These are phyloP conservation scores for Colletotrichum melonis DNA, from an alignment of 2,329 filamentous ascomycete species.

Conservation along the genomic window DNA sequence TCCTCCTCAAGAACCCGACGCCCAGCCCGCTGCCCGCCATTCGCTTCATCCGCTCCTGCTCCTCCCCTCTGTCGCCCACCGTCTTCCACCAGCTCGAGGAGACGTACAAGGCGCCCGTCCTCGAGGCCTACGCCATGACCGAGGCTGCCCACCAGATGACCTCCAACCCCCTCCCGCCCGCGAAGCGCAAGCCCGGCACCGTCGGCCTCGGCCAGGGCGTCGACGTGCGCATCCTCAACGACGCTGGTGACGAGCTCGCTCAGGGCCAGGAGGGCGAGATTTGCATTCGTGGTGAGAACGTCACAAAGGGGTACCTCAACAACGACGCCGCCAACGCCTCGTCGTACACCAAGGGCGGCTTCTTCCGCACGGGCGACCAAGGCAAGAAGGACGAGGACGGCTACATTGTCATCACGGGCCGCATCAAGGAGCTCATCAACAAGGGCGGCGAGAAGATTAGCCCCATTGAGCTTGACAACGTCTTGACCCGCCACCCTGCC, in stretches of 20 bases:
- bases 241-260: constrained; percentile 73
- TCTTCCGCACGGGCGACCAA: constrained; percentile 90
- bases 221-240: constrained; percentile 81
- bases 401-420: constrained; percentile 87
- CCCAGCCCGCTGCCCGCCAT: constrained; percentile 78
- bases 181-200: constrained; percentile 81
- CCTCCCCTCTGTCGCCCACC: constrained; percentile 84
- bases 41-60: constrained; percentile 89
- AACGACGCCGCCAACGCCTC: constrained; percentile 80
- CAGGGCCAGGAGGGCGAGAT: constrained; percentile 83
- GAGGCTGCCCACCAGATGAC: constrained; percentile 91
- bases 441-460: constrained; percentile 92
- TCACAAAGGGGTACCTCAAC: constrained; percentile 88
- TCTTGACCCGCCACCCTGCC: constrained; percentile 77
- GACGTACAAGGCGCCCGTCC: constrained; percentile 80
- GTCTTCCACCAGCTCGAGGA: constrained; percentile 83
- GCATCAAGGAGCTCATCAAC: constrained; percentile 94
- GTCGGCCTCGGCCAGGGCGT: constrained; percentile 88
- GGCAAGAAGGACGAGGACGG: constrained; percentile 83
- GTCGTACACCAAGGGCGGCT: constrained; percentile 79
- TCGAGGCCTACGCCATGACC: constrained; percentile 94
- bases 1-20: constrained; percentile 79
- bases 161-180: constrained; percentile 77
- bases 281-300: constrained; percentile 84
- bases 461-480: constrained; percentile 88